Percentiles rank a stretch among this genome's conserved stretches.
Evolutionary conservation across 2,329 filamentous ascomycete genomes (phyloP).

Genomic region (Kalaharituber pfeilii): DNA sequence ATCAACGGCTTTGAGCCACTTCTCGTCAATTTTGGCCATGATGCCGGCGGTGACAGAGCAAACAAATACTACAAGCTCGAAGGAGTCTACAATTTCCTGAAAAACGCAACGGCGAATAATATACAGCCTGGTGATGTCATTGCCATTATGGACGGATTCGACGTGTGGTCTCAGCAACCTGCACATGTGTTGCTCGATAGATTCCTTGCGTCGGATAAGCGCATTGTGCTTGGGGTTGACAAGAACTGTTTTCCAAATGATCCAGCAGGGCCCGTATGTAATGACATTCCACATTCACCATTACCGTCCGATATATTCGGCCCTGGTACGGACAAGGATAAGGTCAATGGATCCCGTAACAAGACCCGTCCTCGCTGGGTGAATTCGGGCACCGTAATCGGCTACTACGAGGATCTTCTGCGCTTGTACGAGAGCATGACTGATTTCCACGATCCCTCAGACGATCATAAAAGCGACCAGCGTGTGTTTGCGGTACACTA

Average conservation of each 20-base stretch:
- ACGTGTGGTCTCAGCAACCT: slow-evolving; percentile 48
- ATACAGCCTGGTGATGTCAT: slow-evolving; percentile 39
- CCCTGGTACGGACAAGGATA: slow-evolving; percentile 23
- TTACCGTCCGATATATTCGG: slow-evolving; percentile 27
- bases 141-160: slow-evolving; percentile 45
- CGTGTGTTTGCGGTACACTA: neutral
- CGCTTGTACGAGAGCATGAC: slow-evolving; percentile 20
- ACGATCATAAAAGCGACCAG: slow-evolving; percentile 12
- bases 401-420: slow-evolving; percentile 26
- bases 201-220: slow-evolving; percentile 39
- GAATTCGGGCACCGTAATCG: slow-evolving; percentile 34
- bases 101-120: neutral
- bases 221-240: slow-evolving; percentile 32
- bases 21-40: neutral
- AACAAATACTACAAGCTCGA: neutral
- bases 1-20: neutral
- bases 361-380: slow-evolving; percentile 28
- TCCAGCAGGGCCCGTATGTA: slow-evolving; percentile 28
- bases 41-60: neutral
- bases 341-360: slow-evolving; percentile 20
- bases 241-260: slow-evolving; percentile 32
- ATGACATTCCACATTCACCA: slow-evolving; percentile 28
- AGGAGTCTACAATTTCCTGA: neutral
- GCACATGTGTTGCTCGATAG: slow-evolving; percentile 44
- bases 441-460: slow-evolving; percentile 4